Evolutionary conservation across 371 early-diverging fungal genomes (phyloP).

Genomic region (Rhizopus arrhizus): DNA sequence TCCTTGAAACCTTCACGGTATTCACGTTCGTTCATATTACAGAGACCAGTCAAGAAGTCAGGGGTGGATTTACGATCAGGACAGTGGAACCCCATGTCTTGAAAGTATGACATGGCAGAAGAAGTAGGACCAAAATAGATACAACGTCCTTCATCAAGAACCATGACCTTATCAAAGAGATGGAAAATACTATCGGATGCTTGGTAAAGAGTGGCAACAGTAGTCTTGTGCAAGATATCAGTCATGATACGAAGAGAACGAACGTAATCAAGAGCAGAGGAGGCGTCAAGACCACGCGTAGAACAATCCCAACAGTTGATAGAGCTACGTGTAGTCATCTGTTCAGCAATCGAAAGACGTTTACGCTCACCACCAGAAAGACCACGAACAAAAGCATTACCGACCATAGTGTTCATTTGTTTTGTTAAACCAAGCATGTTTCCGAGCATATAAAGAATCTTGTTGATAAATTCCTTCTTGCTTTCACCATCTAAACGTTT

Average conservation of each 20-base stretch:
- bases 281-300: constrained; percentile 84
- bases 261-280: constrained; percentile 73
- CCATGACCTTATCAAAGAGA: constrained; percentile 68
- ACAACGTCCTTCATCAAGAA: constrained; percentile 65
- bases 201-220: constrained; percentile 63
- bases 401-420: constrained; percentile 70
- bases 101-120: constrained; percentile 56
- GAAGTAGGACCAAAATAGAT: constrained; percentile 65
- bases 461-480: constrained; percentile 33
- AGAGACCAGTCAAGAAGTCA: constrained; percentile 78
- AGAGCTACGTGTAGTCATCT: constrained; percentile 69
- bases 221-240: constrained; percentile 59
- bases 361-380: constrained; percentile 78
- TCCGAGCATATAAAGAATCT: constrained; percentile 47
- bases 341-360: constrained; percentile 75
- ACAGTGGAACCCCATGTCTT: constrained; percentile 63
- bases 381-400: constrained; percentile 71
- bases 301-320: constrained; percentile 77
- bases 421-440: constrained; percentile 61
- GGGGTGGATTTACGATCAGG: constrained; percentile 79
- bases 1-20: constrained; percentile 58
- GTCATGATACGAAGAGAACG: constrained; percentile 61
- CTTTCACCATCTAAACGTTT: constrained; percentile 41
- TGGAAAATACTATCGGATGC: constrained; percentile 68
- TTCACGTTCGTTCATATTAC: constrained; percentile 64